These are phyloP conservation scores for Sporisorium exsertum DNA, from an alignment of 1,284 basidiomycete genomes.

Conservation along the genomic window DNA sequence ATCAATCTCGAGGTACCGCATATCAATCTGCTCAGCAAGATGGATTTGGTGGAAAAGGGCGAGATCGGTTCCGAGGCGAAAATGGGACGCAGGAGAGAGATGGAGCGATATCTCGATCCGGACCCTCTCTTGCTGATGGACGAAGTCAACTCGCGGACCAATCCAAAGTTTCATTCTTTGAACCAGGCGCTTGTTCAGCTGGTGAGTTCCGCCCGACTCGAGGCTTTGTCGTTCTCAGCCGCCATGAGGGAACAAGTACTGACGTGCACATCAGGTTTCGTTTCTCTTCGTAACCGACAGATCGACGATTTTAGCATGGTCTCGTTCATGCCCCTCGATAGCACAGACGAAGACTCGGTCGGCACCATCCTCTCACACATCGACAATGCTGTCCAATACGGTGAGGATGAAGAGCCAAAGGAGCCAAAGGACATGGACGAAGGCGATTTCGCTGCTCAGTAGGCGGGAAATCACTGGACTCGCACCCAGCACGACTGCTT, in stretches of 20 bases:
- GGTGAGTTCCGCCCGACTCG: slow-evolving; percentile 71
- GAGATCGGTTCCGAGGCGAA: slow-evolving; percentile 73
- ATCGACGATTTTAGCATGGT: slow-evolving; percentile 99
- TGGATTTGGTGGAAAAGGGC: slow-evolving; percentile 88
- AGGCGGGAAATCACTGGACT: neutral
- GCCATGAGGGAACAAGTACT: neutral
- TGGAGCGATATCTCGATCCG: slow-evolving; percentile 88
- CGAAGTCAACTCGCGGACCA: slow-evolving; percentile 76
- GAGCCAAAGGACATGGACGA: slow-evolving; percentile 68
- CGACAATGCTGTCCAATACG: slow-evolving; percentile 92
- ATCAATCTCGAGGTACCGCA: slow-evolving; percentile 95
- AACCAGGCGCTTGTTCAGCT: slow-evolving; percentile 95
- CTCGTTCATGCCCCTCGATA: slow-evolving; percentile 93
- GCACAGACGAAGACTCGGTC: slow-evolving; percentile 88
- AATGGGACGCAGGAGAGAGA: slow-evolving; percentile 68
- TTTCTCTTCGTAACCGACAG: slow-evolving; percentile 70
- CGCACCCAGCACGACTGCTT: neutral
- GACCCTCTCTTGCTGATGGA: slow-evolving; percentile 89
- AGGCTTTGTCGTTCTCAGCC: neutral
- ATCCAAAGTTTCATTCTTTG: slow-evolving; percentile 89
- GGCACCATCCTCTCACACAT: slow-evolving; percentile 92
- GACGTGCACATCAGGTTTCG: neutral
- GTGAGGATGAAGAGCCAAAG: slow-evolving; percentile 68
- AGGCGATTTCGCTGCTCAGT: slow-evolving; percentile 51
- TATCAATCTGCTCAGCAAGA: slow-evolving; percentile 98